These are phyloP conservation scores for Teratosphaeria gauchensis DNA, from an alignment of 2,329 filamentous ascomycete species.

Conservation along the genomic window DNA sequence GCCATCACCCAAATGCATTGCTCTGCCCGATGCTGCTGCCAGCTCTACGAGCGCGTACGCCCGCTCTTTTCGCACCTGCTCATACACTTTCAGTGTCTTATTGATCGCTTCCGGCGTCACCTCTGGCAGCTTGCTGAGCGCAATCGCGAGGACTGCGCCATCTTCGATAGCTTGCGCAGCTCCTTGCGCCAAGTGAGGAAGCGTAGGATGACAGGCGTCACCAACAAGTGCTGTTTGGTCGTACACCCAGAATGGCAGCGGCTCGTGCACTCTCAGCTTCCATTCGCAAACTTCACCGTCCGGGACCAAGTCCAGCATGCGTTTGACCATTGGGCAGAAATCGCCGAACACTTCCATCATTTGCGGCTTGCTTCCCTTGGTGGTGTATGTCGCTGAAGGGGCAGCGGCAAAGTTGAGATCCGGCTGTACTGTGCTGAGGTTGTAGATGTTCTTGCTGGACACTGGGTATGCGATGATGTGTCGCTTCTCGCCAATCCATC, in stretches of 20 bases:
- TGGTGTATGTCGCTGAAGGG: slow-evolving; percentile 53
- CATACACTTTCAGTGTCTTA: slow-evolving; percentile 47
- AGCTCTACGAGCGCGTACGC: slow-evolving; percentile 49
- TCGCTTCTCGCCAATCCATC: slow-evolving; percentile 66
- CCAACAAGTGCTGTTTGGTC: slow-evolving; percentile 45
- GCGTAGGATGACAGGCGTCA: slow-evolving; percentile 53
- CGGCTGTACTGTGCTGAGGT: slow-evolving; percentile 54
- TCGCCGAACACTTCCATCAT: slow-evolving; percentile 52
- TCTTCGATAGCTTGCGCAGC: slow-evolving; percentile 59
- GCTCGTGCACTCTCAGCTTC: slow-evolving; percentile 53
- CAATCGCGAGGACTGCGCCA: slow-evolving; percentile 46
- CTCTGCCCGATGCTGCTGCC: slow-evolving; percentile 45
- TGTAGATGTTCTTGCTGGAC: slow-evolving; percentile 56
- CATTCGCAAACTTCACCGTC: slow-evolving; percentile 59
- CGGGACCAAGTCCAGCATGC: slow-evolving; percentile 52
- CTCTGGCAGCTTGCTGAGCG: slow-evolving; percentile 41
- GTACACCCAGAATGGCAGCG: slow-evolving; percentile 52
- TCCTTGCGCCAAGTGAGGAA: slow-evolving; percentile 55
- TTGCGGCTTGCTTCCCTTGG: slow-evolving; percentile 48
- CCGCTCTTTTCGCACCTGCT: slow-evolving; percentile 46
- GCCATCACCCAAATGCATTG: slow-evolving; percentile 48
- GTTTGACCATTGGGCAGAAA: slow-evolving; percentile 52
- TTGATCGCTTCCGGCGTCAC: slow-evolving; percentile 38
- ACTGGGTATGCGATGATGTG: slow-evolving; percentile 76
- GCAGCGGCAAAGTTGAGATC: slow-evolving; percentile 51